Evolutionary conservation across 2,329 filamentous ascomycete species (phyloP), one percentile per base, ranked within the genome.

Genomic region (Aspergillus sp.): DNA sequence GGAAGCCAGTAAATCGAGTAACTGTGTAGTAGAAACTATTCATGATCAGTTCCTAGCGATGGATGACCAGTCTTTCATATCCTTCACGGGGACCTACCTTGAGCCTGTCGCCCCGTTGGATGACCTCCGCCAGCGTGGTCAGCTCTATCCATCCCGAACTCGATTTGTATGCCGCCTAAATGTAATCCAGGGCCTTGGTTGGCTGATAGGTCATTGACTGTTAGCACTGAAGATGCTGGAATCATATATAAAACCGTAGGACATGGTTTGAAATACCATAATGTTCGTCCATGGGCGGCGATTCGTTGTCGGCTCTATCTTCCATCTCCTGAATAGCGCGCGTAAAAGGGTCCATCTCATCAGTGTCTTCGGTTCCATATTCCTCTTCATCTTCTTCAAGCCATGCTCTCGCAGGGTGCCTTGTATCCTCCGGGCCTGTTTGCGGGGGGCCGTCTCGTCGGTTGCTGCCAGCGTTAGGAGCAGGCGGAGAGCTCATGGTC

Each of bases 1-100:
- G 34, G 80, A 74, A 7, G 81, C 79, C n/a, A 86, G 75, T 19
- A 86, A 66, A 61, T 81, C 80, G 60, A 85, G 73, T 48, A 86
- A 75, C 60, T 83, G 79, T 34, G 71, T 63, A 17, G 68, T 66
- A 0, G 71, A 71, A 49, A 73, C 74, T 77, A 59, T 15, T 50
- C 6, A 5, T 39, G 22, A 30, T 56, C 22, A 60, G 27, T 5
- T 40, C 19, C n/a, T 27, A 33, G 6, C 3, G 20, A 47, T n/a
- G 3, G 4, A 51, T 12, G 12, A n/a, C 17, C 13, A 12, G 47
- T 12, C 30, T 7, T 19, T 12, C 19, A 33, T 24, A 12, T 12
- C 30, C 45, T 60, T 7, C 19, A 33, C 20, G 15, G 33, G 3
- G 11, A 20, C 15, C 34, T 70, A 74, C 72, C 62, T 56, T 65